Conservation (phyloP, 495 filamentous ascomycete genomes). For the Antarctomyces pellizariae region DNA sequence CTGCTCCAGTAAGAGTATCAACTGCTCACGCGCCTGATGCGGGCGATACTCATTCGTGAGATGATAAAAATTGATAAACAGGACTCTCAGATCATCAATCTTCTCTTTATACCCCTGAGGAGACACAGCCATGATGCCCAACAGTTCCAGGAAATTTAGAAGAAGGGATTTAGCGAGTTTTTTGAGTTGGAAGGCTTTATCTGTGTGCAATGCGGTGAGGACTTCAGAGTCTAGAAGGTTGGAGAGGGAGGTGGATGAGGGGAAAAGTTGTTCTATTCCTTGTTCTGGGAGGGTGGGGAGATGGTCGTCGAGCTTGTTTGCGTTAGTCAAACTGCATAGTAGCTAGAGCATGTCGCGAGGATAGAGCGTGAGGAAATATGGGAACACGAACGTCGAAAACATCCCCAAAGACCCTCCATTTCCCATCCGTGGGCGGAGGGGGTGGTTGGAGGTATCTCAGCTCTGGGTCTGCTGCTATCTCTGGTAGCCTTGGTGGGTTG, state of each 20-base stretch:
- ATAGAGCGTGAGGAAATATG: too few species aligned
- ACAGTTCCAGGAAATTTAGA: conserved; percentile 63
- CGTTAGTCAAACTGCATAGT: too few species aligned
- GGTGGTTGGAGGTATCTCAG: conserved; percentile 67
- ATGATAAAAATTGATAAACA: conserved; percentile 77
- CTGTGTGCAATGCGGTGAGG: conserved; percentile 21
- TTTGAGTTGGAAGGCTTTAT: conserved; percentile 55
- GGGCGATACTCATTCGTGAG: conserved; percentile 86
- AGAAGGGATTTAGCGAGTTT: conserved; percentile 60
- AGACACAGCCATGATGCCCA: conserved; percentile 40
- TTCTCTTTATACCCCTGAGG: conserved; percentile 35
- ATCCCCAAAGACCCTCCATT: conserved; percentile 55
- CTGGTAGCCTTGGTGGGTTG: conserved; percentile 1
- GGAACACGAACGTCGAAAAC: conserved; percentile 30
- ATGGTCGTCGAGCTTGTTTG: conserved; percentile 34
- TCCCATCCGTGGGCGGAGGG: conserved; percentile 39
- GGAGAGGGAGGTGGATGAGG: conserved; percentile 16
- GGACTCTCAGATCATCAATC: conserved; percentile 45
- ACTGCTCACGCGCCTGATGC: conserved; percentile 77
- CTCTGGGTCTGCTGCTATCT: conserved; percentile 21
- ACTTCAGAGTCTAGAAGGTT: conserved; percentile 1
- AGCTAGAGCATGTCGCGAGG: conserved; percentile 1
- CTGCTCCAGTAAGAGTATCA: conserved; percentile 83
- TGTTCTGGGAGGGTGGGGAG: conserved; percentile 43
- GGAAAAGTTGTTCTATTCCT: conserved; percentile 45